Conservation (phyloP, 805 yeast species). For the Monosporozyma unispora region DNA sequence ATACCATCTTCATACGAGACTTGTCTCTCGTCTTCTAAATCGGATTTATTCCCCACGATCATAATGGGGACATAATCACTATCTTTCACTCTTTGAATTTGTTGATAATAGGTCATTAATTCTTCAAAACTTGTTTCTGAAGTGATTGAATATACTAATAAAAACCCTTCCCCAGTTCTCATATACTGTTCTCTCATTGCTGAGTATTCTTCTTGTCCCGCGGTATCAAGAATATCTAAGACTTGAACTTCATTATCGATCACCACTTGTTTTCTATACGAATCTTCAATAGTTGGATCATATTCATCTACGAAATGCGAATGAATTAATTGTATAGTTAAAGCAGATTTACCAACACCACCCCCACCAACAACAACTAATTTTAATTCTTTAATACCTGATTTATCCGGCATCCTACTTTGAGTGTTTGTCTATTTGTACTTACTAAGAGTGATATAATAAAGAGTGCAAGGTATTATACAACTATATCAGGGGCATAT, state of each 20-base stretch:
- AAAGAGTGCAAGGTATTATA: too few species aligned
- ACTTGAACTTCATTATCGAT: slow-evolving; percentile 72
- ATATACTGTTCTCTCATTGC: slow-evolving; percentile 92
- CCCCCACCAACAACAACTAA: slow-evolving; percentile 97
- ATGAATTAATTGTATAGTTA: slow-evolving; percentile 91
- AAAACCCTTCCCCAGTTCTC: slow-evolving; percentile 92
- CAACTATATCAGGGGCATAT: too few species aligned
- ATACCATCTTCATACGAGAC: slow-evolving; percentile 60
- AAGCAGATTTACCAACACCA: slow-evolving; percentile 96
- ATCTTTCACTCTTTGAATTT: slow-evolving; percentile 70
- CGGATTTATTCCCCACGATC: slow-evolving; percentile 74
- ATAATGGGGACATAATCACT: slow-evolving; percentile 66
- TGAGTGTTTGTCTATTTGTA: too few species aligned
- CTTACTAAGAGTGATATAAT: too few species aligned
- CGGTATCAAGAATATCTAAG: slow-evolving; percentile 89
- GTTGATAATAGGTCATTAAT: slow-evolving; percentile 69
- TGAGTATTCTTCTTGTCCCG: slow-evolving; percentile 95
- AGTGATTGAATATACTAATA: slow-evolving; percentile 81
- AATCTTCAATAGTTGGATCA: slow-evolving; percentile 95
- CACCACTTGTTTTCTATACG: slow-evolving; percentile 78
- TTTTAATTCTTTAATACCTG: slow-evolving; percentile 67
- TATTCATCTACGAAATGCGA: slow-evolving; percentile 94
- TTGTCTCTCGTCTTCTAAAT: slow-evolving; percentile 66
- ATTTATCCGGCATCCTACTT: slow-evolving; percentile 16
- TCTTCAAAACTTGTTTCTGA: slow-evolving; percentile 81